Base-by-base conservation (phyloP, 2,329 filamentous ascomycete genomes). In the Neocucurbitaria cava region DNA sequence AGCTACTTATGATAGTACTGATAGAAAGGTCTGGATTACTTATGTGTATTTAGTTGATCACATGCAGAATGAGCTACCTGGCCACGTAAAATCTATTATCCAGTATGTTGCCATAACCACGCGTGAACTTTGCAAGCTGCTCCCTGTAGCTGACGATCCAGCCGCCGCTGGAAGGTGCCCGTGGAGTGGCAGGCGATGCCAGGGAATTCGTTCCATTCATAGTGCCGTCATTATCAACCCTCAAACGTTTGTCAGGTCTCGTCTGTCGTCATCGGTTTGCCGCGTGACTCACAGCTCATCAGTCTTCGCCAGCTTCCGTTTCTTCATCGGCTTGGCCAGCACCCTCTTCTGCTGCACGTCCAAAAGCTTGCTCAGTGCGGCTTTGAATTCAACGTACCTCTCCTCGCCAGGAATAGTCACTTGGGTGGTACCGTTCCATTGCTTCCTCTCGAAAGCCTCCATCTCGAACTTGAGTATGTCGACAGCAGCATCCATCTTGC, bases 401-500 rank as follows among this genome's bases (percentile, higher is more conserved):
- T 58, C 50, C 13, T 53, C 51, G 17, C 24, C 18, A 1, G 41
- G 5, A 13, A 26, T 23, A n/a, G 17, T 23, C 2, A 28, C 17
- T n/a, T 23, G 24, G 17, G 17, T 30, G 2, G 23, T 18, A 5
- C 41, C 41, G 9, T 43, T 28, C 15, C 21, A 38, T 5, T 21
- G 20, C 20, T 33, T 39, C 9, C 7, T 28, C 38, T 5, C 23
- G 13, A 49, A 20, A 18, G 42, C 30, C 11, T 44, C 42, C 2
- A 38, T 36, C 4, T 20, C 15, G 1, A 72, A 8, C 3, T 62
- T 36, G 17, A 73, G 23, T 17, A 72, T 3, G 15, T 73, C 64
- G 4, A 75, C 39, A 1, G 64, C 73, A 7, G 68, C 73, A 50
- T 75, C 72, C 3, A 52, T 17, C 24, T 59, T 67, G 2, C 69